Evolutionary conservation across 768 basidiomycete species (phyloP).

Genomic region (Lentinula aciculospora): DNA sequence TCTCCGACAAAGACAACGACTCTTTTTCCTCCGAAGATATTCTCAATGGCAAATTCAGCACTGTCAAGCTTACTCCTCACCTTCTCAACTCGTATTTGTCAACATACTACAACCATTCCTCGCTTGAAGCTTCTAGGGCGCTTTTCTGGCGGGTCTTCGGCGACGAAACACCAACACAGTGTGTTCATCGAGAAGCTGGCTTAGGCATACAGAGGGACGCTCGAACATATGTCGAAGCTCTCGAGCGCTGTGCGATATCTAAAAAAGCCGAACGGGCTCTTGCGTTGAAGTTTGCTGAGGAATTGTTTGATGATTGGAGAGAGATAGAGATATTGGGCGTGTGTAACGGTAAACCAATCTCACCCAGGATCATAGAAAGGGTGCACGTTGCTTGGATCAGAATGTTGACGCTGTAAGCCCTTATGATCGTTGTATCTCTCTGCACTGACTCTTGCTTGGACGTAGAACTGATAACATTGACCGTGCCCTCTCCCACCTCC

Average conservation of each 20-base stretch:
- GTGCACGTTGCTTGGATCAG: constrained; percentile 68
- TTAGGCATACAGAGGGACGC: constrained; percentile 44
- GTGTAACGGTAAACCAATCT: constrained; percentile 15
- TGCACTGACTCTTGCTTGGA: constrained; percentile 5
- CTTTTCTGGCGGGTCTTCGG: constrained; percentile 48
- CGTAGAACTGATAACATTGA: constrained; percentile 44
- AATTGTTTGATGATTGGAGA: constrained; percentile 66
- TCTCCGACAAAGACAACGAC: neutral
- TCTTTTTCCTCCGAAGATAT: constrained; percentile 1
- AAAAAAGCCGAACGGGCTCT: constrained; percentile 40
- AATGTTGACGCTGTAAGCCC: constrained; percentile 52
- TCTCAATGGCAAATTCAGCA: constrained; percentile 39
- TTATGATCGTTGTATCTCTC: neutral
- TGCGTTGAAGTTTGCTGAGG: constrained; percentile 48
- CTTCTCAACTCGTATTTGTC: constrained; percentile 80
- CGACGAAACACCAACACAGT: too few relatives aligned
- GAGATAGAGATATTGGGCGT: constrained; percentile 34
- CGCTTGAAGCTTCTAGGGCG: constrained; percentile 41
- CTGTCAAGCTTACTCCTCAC: constrained; percentile 52
- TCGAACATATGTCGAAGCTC: constrained; percentile 54
- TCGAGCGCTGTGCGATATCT: constrained; percentile 56
- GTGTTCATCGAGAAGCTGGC: too few relatives aligned
- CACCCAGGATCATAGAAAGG: constrained; percentile 53
- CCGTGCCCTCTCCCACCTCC: constrained; percentile 50
- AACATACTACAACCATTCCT: constrained; percentile 55